A percentile compares a stretch with the other conserved stretches of the same genome.
phyloP scores from a whole-genome alignment of 2,329 filamentous ascomycete genomes.

The Furcasterigmium furcatum region DNA sequence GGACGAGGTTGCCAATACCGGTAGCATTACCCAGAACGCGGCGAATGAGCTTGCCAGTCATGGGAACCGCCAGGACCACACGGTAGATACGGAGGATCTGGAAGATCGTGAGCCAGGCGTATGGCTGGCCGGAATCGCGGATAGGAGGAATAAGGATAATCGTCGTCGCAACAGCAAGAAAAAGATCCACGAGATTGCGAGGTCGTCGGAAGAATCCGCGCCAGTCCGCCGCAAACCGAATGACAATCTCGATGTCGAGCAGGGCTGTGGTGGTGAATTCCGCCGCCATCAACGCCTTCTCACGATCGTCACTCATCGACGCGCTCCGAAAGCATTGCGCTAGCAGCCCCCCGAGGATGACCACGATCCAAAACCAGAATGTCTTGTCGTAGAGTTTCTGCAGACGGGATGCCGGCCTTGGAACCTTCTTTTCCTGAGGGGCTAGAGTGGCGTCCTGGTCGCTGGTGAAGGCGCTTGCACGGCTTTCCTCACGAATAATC shows the following conservation, averaged over 20 bases:
- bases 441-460: constrained; percentile 51
- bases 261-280: constrained; percentile 76
- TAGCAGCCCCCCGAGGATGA: constrained; percentile 80
- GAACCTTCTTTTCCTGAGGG: constrained; percentile 16
- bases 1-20: constrained; percentile 89
- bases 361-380: constrained; percentile 70
- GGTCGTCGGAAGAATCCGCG: constrained; percentile 71
- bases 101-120: constrained; percentile 88
- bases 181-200: constrained; percentile 77
- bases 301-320: constrained; percentile 62
- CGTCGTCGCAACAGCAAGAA: constrained; percentile 75
- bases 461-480: constrained; percentile 85
- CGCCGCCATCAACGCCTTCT: constrained; percentile 64
- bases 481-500: constrained; percentile 95
- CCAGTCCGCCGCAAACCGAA: constrained; percentile 79
- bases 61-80: constrained; percentile 81
- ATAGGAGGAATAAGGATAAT: constrained; percentile 80
- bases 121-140: constrained; percentile 64
- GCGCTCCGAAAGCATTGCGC: constrained; percentile 76
- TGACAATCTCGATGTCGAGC: constrained; percentile 75
- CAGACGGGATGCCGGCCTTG: constrained; percentile 43
- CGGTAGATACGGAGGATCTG: constrained; percentile 92
- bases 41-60: constrained; percentile 82
- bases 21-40: constrained; percentile 87
- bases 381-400: constrained; percentile 75